Evolutionary conservation across 2,329 filamentous ascomycete genomes (phyloP), one percentile per base, ranked within the genome.

Genomic region (Talaromyces sp.): DNA sequence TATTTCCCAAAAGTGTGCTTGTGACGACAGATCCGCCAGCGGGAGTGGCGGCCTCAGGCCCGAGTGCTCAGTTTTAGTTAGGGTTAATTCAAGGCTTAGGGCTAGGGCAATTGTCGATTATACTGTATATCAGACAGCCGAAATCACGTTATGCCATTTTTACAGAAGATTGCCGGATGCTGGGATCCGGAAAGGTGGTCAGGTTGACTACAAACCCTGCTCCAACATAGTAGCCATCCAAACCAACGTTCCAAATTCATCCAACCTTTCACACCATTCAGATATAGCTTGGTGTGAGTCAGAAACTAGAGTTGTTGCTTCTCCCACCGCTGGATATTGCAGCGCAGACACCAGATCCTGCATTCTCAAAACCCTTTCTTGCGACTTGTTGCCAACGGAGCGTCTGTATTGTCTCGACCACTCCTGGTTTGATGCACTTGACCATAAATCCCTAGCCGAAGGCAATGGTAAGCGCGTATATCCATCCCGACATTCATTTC

Each of bases 151-250:
- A 23, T 11, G 9, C 6, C 28, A 12, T 44, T 44, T 8, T 21
- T 21, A 21, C 18, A 44, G 39, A 39, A 40, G 18, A 44, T 44
- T 18, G 21, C 12, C 21, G 18, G 21, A 44, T 21, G 18, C 14
- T 23, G 12, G 44, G 40, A 21, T 5, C 12, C 12, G 8, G 3
- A 8, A 8, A 16, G 6, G 7, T 28, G 42, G 14, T 48, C 21
- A 6, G 25, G 3, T 16, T 25, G 44, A 21, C 48, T 54, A 54
- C 14, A 54, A 35, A 21, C 56, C 56, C 12, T 44, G 40, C 25
- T 39, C 56, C 39, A 58, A 21, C 56, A 58, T 58, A 12, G 56
- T 46, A 58, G 56, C 56, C 56, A 58, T 58, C 39, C 56, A 58
- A 7, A 60, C 21, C 42, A 60, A 21, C 42, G 28, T 40, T 11